A percentile compares a stretch with the other conserved stretches of the same genome.
These are phyloP conservation scores for Talaromyces sp. DNA, from an alignment of 2,329 filamentous ascomycete genomes.

Conservation along the genomic window DNA sequence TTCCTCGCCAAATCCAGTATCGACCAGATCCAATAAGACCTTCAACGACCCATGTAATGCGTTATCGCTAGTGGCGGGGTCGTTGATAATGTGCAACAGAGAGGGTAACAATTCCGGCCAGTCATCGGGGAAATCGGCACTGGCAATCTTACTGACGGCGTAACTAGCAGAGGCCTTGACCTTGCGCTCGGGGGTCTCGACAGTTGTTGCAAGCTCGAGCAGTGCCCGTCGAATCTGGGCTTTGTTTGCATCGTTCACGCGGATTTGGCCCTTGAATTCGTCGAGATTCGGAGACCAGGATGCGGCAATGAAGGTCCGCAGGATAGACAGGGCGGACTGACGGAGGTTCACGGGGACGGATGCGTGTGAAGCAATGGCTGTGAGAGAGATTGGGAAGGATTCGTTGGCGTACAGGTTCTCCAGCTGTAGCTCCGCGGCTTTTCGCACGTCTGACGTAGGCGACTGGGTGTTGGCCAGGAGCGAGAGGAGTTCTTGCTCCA, in stretches of 20 bases:
- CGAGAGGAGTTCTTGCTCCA: slow-evolving; percentile 91
- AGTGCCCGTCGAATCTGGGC: slow-evolving; percentile 71
- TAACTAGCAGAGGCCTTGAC: slow-evolving; percentile 88
- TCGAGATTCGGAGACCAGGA: slow-evolving; percentile 81
- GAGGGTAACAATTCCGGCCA: slow-evolving; percentile 89
- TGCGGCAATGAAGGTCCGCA: slow-evolving; percentile 80
- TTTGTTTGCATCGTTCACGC: slow-evolving; percentile 74
- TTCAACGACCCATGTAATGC: slow-evolving; percentile 88
- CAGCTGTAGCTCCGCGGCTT: slow-evolving; percentile 83
- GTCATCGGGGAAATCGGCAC: slow-evolving; percentile 87
- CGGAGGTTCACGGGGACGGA: slow-evolving; percentile 74
- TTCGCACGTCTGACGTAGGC: slow-evolving; percentile 72
- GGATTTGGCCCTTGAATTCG: slow-evolving; percentile 68
- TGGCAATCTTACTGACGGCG: slow-evolving; percentile 90
- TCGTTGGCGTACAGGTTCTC: slow-evolving; percentile 68
- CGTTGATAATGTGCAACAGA: slow-evolving; percentile 71
- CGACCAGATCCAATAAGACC: slow-evolving; percentile 85
- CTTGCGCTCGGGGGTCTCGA: slow-evolving; percentile 74
- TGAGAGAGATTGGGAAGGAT: slow-evolving; percentile 76
- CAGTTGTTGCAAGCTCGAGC: slow-evolving; percentile 74
- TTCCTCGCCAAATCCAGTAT: slow-evolving; percentile 89
- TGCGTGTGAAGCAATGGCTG: slow-evolving; percentile 76
- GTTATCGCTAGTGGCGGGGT: slow-evolving; percentile 69
- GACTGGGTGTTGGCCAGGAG: slow-evolving; percentile 87
- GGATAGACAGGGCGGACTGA: slow-evolving; percentile 76